Evolutionary conservation across 495 filamentous ascomycete species (phyloP).

Genomic region (Daldinia vernicosa): DNA sequence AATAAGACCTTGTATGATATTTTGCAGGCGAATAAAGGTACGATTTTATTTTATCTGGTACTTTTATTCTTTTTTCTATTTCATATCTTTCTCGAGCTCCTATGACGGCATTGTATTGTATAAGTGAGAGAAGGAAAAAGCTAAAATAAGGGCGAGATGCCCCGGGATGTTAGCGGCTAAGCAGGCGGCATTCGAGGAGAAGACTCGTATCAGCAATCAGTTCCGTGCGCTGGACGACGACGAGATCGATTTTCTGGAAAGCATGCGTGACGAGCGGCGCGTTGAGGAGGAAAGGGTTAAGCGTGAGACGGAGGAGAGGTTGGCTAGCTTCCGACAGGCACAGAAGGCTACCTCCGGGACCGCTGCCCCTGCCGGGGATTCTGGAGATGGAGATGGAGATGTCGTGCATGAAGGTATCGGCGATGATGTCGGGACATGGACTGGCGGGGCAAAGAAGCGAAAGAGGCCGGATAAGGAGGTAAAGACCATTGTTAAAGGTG

Average conservation of each 20-base stretch:
- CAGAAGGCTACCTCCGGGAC: conserved; percentile 57
- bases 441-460: conserved; percentile 32
- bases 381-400: conserved; percentile 37
- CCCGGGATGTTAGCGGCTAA: conserved; percentile 74
- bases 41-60: conserved; percentile 32
- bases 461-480: conserved; percentile 34
- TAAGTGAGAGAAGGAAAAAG: not conserved
- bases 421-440: conserved; percentile 18
- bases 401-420: conserved; percentile 11
- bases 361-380: conserved; percentile 41
- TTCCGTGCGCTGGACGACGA: conserved; percentile 94
- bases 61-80: not conserved
- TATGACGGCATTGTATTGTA: not conserved
- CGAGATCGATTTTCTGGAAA: conserved; percentile 91
- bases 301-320: conserved; percentile 76
- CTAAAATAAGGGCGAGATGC: not conserved
- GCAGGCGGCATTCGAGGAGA: conserved; percentile 96
- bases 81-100: not conserved
- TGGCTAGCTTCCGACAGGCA: conserved; percentile 73
- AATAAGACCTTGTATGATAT: conserved; percentile 84
- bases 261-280: conserved; percentile 72
- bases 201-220: conserved; percentile 85
- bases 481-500: conserved; percentile 27
- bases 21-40: conserved; percentile 94
- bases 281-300: conserved; percentile 77